Evolutionary conservation across 495 filamentous ascomycete genomes (phyloP).

Genomic region (Beverwykella pulmonaria): DNA sequence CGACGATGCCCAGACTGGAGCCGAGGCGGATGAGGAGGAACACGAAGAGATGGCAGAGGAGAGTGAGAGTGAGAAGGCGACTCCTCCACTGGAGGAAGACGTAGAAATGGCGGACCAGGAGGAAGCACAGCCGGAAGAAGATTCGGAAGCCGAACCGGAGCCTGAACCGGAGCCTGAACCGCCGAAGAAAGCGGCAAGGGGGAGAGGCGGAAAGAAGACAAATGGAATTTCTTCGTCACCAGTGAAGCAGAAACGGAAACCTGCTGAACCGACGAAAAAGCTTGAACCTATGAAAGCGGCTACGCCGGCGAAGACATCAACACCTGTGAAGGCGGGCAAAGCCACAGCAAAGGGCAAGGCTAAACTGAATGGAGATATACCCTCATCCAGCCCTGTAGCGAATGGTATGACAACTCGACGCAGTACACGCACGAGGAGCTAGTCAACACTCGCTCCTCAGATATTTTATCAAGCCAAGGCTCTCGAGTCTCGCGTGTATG

Average conservation of each 20-base stretch:
- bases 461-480: neutral
- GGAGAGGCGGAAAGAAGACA: neutral
- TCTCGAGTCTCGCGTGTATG: neutral
- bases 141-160: constrained; percentile 22
- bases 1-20: constrained; percentile 52
- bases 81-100: constrained; percentile 3
- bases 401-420: constrained; percentile 4
- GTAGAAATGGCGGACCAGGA: constrained; percentile 18
- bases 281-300: constrained; percentile 6
- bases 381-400: constrained; percentile 11
- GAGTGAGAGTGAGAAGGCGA: constrained; percentile 5
- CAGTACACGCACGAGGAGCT: constrained; percentile 12
- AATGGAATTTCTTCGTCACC: neutral
- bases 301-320: neutral
- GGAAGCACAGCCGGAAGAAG: constrained; percentile 11
- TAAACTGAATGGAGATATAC: neutral
- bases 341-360: constrained; percentile 5
- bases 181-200: neutral
- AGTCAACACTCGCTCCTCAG: neutral
- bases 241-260: neutral
- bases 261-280: neutral
- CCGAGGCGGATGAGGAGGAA: constrained; percentile 41
- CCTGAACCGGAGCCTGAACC: constrained; percentile 16
- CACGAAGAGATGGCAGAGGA: constrained; percentile 25
- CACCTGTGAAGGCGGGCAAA: neutral